Conservation (phyloP, 1,284 basidiomycete species). For the Tilletia indica region DNA sequence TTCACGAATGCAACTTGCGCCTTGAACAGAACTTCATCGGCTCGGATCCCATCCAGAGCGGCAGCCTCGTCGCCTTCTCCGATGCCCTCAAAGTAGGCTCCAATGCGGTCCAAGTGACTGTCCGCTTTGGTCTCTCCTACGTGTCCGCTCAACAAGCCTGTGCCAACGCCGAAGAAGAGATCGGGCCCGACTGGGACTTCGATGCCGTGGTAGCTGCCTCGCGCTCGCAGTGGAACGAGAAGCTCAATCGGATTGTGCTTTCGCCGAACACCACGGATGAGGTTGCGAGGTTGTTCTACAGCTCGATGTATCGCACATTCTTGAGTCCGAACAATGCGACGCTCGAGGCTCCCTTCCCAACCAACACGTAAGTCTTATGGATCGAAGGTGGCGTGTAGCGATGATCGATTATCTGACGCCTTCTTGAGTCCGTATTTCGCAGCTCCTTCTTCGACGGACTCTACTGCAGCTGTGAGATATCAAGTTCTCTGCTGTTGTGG, state of each 20-base stretch:
- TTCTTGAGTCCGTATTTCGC: neutral
- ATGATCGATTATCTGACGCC: slow-evolving; percentile 23
- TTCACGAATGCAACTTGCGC: too few relatives aligned
- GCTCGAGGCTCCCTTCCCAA: slow-evolving; percentile 20
- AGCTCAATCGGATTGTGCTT: slow-evolving; percentile 42
- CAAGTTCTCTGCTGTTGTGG: too few relatives aligned
- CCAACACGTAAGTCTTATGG: neutral
- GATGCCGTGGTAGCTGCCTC: slow-evolving; percentile 30
- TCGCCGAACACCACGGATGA: slow-evolving; percentile 32
- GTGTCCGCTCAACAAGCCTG: slow-evolving; percentile 43
- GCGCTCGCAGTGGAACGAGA: slow-evolving; percentile 40
- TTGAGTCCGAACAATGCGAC: slow-evolving; percentile 50
- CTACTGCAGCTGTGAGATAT: slow-evolving; percentile 24
- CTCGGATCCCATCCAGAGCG: slow-evolving; percentile 36
- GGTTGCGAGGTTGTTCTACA: slow-evolving; percentile 42
- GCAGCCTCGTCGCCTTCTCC: slow-evolving; percentile 33
- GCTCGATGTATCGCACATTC: slow-evolving; percentile 45
- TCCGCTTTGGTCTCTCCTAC: slow-evolving; percentile 43
- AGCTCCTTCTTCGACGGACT: slow-evolving; percentile 42
- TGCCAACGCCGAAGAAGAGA: slow-evolving; percentile 42
- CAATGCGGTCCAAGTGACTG: slow-evolving; percentile 24
- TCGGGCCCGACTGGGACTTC: slow-evolving; percentile 34
- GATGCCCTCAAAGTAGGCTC: neutral
- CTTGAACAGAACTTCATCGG: slow-evolving; percentile 19
- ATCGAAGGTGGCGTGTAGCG: neutral